phyloP scores from a whole-genome alignment of 2,329 filamentous ascomycete genomes.

The Paramyrothecium sp. region DNA sequence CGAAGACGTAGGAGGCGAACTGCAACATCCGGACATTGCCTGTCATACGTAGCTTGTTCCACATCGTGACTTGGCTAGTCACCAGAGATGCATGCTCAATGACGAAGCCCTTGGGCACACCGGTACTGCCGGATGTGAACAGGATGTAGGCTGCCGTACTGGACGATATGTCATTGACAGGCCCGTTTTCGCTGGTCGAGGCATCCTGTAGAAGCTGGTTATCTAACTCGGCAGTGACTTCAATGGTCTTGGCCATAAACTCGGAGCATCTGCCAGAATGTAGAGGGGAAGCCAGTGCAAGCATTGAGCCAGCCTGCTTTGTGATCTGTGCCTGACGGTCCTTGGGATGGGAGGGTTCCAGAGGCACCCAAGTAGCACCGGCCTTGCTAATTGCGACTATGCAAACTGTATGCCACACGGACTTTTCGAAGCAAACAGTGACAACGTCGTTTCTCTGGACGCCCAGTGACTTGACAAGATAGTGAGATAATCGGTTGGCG shows the following conservation, averaged over 20 bases:
- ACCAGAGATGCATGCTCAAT: conserved; percentile 14
- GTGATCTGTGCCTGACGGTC: conserved; percentile 11
- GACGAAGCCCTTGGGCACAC: conserved; percentile 15
- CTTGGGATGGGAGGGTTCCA: conserved; percentile 17
- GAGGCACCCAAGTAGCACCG: conserved; percentile 17
- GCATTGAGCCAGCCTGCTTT: conserved; percentile 3
- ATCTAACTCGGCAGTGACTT: conserved; percentile 1
- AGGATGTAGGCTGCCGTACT: conserved; percentile 5
- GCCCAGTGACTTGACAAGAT: conserved; percentile 15
- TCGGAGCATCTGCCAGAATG: not conserved
- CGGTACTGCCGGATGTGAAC: conserved; percentile 16
- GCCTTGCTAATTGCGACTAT: conserved; percentile 21
- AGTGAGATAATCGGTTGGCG: conserved; percentile 34
- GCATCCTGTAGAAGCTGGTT: not conserved
- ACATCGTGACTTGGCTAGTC: conserved; percentile 6
- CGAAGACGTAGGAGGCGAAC: conserved; percentile 20
- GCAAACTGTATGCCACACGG: conserved; percentile 15
- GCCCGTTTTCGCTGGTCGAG: not conserved
- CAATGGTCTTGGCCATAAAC: not conserved
- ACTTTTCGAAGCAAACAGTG: conserved; percentile 23
- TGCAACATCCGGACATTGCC: conserved; percentile 11
- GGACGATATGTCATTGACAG: conserved; percentile 6
- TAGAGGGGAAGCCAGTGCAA: not conserved
- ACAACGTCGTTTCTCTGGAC: conserved; percentile 18
- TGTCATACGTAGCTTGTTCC: conserved; percentile 5